Base-by-base conservation (phyloP, 2,329 filamentous ascomycete species). In the Colletotrichum liriopes region DNA sequence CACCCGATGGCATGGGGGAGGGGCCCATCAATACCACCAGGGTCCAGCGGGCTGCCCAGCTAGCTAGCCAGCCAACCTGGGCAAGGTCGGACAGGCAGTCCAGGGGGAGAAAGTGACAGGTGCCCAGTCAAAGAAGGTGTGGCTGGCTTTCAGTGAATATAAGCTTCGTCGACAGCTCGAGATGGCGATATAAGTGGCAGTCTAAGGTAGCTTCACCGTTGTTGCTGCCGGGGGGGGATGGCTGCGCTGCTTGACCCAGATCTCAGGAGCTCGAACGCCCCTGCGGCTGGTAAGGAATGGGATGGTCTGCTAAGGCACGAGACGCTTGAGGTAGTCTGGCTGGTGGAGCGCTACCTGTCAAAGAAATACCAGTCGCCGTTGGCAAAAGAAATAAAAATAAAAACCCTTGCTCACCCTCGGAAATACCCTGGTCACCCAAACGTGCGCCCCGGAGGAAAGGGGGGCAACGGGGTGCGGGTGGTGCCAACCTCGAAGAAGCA, bases 311-410 rank as follows among this genome's bases (percentile, higher is more conserved):
- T 67, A 47, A 61, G 37, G 43, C 23, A 67, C 39, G 63, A 49
- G 45, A 43, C 35, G 39, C 37, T 62, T 37, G 56, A 51, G 54
- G 51, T 73, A 65, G 67, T 51, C 51, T 64, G 61, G 67, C 51
- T 61, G 61, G 67, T 73, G 60, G 62, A 74, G 58, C 72, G 73
- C 55, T 67, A 61, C 59, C 68, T 74, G 72, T 74, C 68, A 74
- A 72, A 69, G 51, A 67, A 66, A 64, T 47, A 32, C 65, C 65
- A 56, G 54, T 59, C 51, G 55, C 51, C 39, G 71, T 73, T 66
- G 72, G 71, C 71, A 67, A 56, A 56, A 20, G 6, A 32, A 8
- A 35, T 8, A 35, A 6, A 35, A 5, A 35, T 29, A 51, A 29
- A 11, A 61, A 59, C 49, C 67, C 67, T 64, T 56, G 70, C 45